A percentile compares a stretch with the other conserved stretches of the same genome.
Evolutionary conservation across 345 rosid genomes (phyloP).

Genomic region (Citrus maxima): DNA sequence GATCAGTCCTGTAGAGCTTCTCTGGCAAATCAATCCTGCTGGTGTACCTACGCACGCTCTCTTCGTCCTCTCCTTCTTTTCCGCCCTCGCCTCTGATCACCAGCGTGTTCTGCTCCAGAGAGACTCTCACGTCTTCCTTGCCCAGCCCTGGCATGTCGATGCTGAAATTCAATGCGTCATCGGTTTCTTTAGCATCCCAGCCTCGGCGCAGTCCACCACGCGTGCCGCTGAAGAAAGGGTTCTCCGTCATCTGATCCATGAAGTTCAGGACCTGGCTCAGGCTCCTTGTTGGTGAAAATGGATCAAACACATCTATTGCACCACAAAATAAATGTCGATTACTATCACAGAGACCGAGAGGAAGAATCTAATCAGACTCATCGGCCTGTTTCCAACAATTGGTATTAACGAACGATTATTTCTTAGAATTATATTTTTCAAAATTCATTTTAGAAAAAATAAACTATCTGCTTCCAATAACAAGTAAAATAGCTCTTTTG

Average conservation of each 20-base stretch:
- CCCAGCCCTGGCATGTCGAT: conserved; percentile 59
- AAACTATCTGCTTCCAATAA: no score
- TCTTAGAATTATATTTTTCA: no score
- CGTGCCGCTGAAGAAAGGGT: conserved; percentile 36
- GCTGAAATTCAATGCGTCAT: conserved; percentile 30
- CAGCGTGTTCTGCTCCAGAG: conserved; percentile 54
- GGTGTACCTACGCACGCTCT: conserved; percentile 36
- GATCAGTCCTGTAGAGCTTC: conserved; percentile 35
- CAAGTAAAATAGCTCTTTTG: no score
- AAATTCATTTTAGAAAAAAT: no score
- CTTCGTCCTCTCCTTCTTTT: conserved; percentile 38
- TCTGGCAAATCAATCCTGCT: conserved; percentile 48
- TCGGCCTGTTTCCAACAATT: no score
- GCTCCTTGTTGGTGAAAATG: conserved; percentile 62
- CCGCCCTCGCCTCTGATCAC: conserved; percentile 56
- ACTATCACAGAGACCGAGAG: no score
- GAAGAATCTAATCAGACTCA: no score
- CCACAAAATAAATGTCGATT: no score
- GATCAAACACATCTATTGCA: conserved; percentile 46
- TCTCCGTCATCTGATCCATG: conserved; percentile 56
- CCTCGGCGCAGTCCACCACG: conserved; percentile 36
- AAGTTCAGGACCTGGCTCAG: conserved; percentile 61
- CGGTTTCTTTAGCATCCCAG: conserved; percentile 38
- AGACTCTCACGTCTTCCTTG: conserved; percentile 50
- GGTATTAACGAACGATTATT: no score